Percentiles rank a stretch among this genome's conserved stretches.
phyloP scores from a whole-genome alignment of 176 grass and related monocot genomes.

The Stipa capillata region DNA sequence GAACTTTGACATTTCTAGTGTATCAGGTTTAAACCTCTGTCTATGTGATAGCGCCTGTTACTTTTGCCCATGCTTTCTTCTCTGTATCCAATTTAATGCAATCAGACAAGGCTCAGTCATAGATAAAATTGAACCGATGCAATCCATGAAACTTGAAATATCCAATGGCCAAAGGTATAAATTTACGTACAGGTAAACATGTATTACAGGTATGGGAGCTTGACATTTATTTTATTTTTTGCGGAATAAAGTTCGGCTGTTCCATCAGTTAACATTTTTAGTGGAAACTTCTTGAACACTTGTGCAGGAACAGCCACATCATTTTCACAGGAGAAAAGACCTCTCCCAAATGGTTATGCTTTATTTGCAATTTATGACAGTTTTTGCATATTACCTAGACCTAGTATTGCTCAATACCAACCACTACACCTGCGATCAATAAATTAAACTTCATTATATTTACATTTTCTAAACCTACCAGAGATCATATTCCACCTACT shows the following conservation, averaged over 20 bases:
- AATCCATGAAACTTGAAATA: not conserved
- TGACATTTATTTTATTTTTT: not conserved
- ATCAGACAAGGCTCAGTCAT: not conserved
- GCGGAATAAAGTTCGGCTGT: not conserved
- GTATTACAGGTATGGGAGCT: not conserved
- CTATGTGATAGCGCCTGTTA: not conserved
- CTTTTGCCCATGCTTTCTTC: not conserved
- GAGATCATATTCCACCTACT: not conserved
- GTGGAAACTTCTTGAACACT: not conserved
- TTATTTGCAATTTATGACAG: not conserved
- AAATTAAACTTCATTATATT: not conserved
- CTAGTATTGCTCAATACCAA: not conserved
- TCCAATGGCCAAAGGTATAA: not conserved
- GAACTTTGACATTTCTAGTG: not conserved
- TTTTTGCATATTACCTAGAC: not conserved
- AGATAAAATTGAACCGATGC: not conserved
- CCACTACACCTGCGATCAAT: not conserved
- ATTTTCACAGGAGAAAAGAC: not conserved
- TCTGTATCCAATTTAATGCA: not conserved
- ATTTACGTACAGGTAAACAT: not conserved
- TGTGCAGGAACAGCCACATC: not conserved
- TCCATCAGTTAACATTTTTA: constrained; percentile 5
- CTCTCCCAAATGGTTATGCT: not conserved
- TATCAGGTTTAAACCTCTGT: not conserved
- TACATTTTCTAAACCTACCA: not conserved